Evolutionary conservation across 139 green algal species (phyloP).

Genomic region (Chlorella sorokiniana): DNA sequence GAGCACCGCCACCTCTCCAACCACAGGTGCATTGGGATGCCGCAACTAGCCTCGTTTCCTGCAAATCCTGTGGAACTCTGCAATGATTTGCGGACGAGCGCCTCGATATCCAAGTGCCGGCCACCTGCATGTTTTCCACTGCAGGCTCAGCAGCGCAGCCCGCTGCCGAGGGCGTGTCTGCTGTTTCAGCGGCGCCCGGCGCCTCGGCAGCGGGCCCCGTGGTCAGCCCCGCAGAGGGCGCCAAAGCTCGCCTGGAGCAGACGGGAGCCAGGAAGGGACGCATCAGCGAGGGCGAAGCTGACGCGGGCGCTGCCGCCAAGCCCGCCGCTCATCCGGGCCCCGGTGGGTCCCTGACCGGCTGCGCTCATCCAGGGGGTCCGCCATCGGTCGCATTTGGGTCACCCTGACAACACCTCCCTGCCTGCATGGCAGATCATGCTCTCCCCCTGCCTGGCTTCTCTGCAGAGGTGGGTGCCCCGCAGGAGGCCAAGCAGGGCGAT

Average conservation of each 20-base stretch:
- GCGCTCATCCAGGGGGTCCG: no score
- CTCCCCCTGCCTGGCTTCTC: background rate
- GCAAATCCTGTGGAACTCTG: background rate
- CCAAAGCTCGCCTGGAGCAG: background rate
- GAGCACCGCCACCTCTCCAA: background rate
- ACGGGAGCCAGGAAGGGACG: background rate
- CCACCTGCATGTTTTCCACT: no score
- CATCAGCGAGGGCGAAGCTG: conserved; percentile 3
- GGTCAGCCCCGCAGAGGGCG: background rate
- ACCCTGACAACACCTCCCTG: no score
- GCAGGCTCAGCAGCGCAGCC: no score
- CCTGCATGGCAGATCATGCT: background rate
- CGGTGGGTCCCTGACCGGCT: no score
- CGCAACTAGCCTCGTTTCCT: background rate
- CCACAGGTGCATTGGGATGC: background rate
- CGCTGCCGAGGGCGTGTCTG: background rate
- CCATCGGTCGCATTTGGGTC: no score
- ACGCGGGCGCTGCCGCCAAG: background rate
- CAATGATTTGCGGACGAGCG: background rate
- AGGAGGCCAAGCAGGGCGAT: conserved; percentile 23
- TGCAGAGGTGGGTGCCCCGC: background rate
- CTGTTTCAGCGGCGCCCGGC: background rate
- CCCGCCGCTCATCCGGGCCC: background rate
- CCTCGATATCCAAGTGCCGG: no score
- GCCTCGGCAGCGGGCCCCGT: background rate